Percentiles rank a stretch among this genome's conserved stretches.
These are phyloP conservation scores for Amorphotheca resinae DNA, from an alignment of 495 filamentous ascomycete genomes.

Conservation along the genomic window DNA sequence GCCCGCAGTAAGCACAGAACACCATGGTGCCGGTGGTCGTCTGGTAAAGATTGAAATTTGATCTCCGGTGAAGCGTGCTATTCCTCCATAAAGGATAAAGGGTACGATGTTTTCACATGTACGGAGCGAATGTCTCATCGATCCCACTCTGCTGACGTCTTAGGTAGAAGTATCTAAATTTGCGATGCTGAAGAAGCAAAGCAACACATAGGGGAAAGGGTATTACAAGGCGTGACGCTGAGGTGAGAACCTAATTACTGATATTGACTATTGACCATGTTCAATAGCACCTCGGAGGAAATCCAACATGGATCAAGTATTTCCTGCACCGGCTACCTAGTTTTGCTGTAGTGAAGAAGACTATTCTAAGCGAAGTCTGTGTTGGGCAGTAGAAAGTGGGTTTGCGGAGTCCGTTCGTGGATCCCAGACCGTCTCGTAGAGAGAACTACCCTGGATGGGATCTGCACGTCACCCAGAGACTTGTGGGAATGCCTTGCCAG, in stretches of 20 bases:
- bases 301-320: not conserved
- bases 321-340: not conserved
- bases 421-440: too few relatives aligned
- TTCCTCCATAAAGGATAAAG: not conserved
- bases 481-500: too few relatives aligned
- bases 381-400: not conserved
- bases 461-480: too few relatives aligned
- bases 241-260: not conserved
- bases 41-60: not conserved
- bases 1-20: conserved; percentile 28
- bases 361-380: not conserved
- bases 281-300: not conserved
- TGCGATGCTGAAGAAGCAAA: not conserved
- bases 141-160: not conserved
- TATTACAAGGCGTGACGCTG: not conserved
- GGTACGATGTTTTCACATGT: not conserved
- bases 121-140: not conserved
- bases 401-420: not conserved
- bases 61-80: not conserved
- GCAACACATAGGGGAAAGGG: not conserved
- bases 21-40: not conserved
- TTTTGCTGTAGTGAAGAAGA: too few relatives aligned
- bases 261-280: not conserved
- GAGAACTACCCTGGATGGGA: too few relatives aligned
- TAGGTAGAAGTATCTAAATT: not conserved